Base-by-base conservation (phyloP, 1,284 basidiomycete species). In the Ustilago cynodontis region DNA sequence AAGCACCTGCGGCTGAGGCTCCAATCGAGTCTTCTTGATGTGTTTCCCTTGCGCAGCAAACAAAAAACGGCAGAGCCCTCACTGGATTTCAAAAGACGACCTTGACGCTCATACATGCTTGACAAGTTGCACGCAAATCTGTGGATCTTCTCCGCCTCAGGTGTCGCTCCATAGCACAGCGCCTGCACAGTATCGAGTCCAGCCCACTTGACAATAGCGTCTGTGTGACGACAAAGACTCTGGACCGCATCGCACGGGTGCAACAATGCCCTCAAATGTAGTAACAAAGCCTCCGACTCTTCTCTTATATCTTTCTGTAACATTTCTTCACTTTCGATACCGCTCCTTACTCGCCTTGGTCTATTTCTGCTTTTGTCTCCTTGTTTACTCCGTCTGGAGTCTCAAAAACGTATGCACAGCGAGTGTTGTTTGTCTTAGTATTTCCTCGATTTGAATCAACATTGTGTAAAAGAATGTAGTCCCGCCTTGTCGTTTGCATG, bases 361-460 rank as follows among this genome's bases (percentile, higher is more conserved):
- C 37, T 39, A 20, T 35, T n/a, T 43, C 31, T 45, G 22, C 24
- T 41, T 43, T 56, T 43, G 24, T 41, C 26, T 47, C 29, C 33
- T 51, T 35, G 10, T 51, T 39, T 6, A 35, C 29, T 37, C 11
- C 47, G 33, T 51, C 39, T 29, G 26, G 1, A 24, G 20, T 45
- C 22, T 43, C 41, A 43, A n/a, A 20, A 43, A 43, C 47, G 47
- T 49, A 43, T 16, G 47, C 47, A 16, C 47, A 13, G 47, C 47
- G 24, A 8, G 24, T 49, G 47, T 26, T 13, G n/a, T 29, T 45
- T 57, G 59, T 67, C 49, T 67, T 67, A 52, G 59, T 61, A 67
- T 51, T 47, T 33, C n/a, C 59, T 67, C 41, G 26, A 49, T 49
- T 26, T 49, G 22, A 49, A 49, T 49, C 26, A 11, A 26, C 26